phyloP scores from a whole-genome alignment of 2,329 filamentous ascomycete genomes.

The Arthrobotrys sinensis region DNA sequence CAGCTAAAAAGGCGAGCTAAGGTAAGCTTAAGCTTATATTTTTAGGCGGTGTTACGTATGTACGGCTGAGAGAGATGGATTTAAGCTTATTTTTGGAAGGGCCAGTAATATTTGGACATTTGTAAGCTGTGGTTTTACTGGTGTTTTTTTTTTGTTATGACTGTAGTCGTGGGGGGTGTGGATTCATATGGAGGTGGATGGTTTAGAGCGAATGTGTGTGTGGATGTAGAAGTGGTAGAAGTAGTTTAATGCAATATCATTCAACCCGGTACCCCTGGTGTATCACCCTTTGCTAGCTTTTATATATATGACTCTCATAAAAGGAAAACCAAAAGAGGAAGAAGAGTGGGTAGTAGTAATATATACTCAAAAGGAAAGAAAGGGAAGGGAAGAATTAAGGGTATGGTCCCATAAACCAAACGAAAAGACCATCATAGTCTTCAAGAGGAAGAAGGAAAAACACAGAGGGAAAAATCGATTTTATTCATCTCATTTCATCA shows the following conservation, averaged over 20 bases:
- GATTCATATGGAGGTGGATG: neutral
- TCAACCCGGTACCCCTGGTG: slow-evolving; percentile 16
- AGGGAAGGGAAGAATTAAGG: slow-evolving; percentile 7
- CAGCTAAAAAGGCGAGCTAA: too few relatives aligned
- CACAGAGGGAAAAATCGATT: neutral
- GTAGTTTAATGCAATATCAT: slow-evolving; percentile 15
- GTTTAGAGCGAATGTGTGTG: neutral
- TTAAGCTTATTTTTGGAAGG: slow-evolving; percentile 6
- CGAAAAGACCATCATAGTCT: slow-evolving; percentile 2
- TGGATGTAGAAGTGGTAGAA: neutral
- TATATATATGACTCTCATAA: slow-evolving; percentile 28
- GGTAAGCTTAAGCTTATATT: too few relatives aligned
- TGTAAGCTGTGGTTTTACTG: neutral
- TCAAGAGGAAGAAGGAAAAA: neutral
- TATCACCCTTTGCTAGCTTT: slow-evolving; percentile 28
- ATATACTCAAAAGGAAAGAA: slow-evolving; percentile 35
- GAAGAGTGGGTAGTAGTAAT: slow-evolving; percentile 6
- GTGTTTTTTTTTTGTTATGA: too few relatives aligned
- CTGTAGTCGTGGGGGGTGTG: neutral
- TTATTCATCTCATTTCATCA: slow-evolving; percentile 50
- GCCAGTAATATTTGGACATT: slow-evolving; percentile 5
- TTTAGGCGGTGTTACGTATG: too few relatives aligned
- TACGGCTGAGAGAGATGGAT: slow-evolving; percentile 1
- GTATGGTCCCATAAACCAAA: neutral
- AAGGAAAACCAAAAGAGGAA: neutral